Conservation (phyloP, 768 basidiomycete genomes). For the Ramaria rubella region DNA sequence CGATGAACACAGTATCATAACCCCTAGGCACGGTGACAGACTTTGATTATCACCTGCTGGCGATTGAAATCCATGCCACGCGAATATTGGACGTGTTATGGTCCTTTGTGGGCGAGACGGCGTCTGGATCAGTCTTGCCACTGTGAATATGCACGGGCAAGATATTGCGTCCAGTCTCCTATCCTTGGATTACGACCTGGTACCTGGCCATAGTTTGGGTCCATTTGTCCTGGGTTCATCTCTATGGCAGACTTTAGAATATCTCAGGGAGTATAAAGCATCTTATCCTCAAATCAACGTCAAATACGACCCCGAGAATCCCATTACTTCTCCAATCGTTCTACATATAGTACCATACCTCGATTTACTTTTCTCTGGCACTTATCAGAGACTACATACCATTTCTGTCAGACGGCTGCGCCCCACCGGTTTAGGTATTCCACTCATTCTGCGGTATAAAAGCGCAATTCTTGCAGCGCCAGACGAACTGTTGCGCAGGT, state of each 20-base stretch:
- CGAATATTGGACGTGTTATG: constrained; percentile 10
- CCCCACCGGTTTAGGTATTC: constrained; percentile 28
- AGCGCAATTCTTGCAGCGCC: constrained; percentile 54
- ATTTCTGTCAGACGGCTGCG: constrained; percentile 66
- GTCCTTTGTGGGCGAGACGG: constrained; percentile 9
- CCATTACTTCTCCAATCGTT: constrained; percentile 65
- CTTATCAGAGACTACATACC: constrained; percentile 71
- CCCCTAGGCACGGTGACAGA: constrained; percentile 12
- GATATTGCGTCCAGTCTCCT: constrained; percentile 2
- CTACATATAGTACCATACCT: constrained; percentile 76
- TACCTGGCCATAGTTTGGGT: constrained; percentile 70
- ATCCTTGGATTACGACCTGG: constrained; percentile 63
- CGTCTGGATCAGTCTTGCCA: constrained; percentile 4
- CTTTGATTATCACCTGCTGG: constrained; percentile 41
- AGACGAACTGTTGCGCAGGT: constrained; percentile 52
- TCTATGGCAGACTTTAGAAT: constrained; percentile 70
- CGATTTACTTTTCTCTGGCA: constrained; percentile 78
- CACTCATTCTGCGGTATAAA: constrained; percentile 63
- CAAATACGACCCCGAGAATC: constrained; percentile 71
- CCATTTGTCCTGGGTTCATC: constrained; percentile 69
- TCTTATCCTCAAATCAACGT: constrained; percentile 76
- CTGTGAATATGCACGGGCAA: too few species aligned
- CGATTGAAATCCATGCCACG: constrained; percentile 31
- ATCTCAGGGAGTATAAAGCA: constrained; percentile 57
- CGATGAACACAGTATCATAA: background rate